Evolutionary conservation across 2,329 filamentous ascomycete genomes (phyloP).

Genomic region (Colletotrichum shisoi): DNA sequence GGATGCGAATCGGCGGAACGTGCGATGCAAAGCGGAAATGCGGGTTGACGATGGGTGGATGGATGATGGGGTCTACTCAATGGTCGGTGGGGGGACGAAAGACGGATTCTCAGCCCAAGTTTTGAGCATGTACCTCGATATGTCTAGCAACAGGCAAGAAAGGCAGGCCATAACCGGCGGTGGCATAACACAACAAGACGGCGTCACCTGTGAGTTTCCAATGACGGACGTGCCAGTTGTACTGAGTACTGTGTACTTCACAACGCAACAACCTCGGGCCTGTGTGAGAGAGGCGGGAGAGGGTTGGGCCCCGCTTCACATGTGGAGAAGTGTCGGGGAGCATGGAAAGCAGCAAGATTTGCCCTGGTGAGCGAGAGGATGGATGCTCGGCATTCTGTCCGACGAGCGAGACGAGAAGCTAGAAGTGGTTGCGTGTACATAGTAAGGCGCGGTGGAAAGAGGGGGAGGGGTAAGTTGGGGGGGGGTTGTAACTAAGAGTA

Average conservation of each 20-base stretch:
- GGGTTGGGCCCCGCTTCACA: background rate
- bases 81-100: conserved; percentile 19
- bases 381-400: conserved; percentile 31
- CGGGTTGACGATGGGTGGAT: conserved; percentile 22
- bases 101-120: conserved; percentile 16
- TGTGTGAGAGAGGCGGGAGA: background rate
- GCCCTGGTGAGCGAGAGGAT: background rate
- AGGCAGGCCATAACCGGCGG: background rate
- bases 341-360: background rate
- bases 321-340: conserved; percentile 5
- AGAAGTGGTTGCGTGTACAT: background rate
- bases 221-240: background rate
- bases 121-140: conserved; percentile 9
- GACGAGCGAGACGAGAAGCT: conserved; percentile 11
- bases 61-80: background rate
- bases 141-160: background rate
- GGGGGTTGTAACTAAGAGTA: background rate
- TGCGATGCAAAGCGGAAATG: conserved; percentile 31
- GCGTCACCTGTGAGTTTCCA: conserved; percentile 2
- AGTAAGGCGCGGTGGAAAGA: background rate
- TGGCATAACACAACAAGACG: background rate
- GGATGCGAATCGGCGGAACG: conserved; percentile 16
- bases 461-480: conserved; percentile 25
- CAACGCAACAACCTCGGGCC: background rate
- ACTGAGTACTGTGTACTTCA: conserved; percentile 3